Conservation (phyloP, 176 grass and related monocot genomes). For the Aegilops bicornis region DNA sequence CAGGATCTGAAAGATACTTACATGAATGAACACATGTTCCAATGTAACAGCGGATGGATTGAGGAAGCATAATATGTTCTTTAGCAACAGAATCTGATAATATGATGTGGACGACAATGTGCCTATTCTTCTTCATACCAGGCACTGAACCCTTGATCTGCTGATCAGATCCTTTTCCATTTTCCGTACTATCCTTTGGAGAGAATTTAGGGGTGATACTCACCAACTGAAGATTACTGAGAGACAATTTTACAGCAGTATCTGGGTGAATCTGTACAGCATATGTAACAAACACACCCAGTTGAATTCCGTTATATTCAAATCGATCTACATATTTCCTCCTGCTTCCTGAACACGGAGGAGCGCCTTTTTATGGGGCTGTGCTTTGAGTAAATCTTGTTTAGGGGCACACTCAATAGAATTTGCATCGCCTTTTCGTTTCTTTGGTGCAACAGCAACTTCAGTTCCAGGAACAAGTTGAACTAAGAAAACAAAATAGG, state of each 20-base stretch:
- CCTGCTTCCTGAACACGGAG: constrained; percentile 56
- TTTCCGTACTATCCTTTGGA: background rate
- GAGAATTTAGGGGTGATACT: constrained; percentile 34
- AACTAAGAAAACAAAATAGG: constrained; percentile 37
- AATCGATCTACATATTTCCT: constrained; percentile 49
- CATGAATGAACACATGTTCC: constrained; percentile 52
- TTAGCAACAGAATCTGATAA: constrained; percentile 56
- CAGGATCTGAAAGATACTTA: background rate
- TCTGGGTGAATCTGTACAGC: constrained; percentile 64
- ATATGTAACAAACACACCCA: constrained; percentile 47
- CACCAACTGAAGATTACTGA: constrained; percentile 17
- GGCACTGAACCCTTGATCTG: background rate
- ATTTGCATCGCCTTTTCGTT: constrained; percentile 17
- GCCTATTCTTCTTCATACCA: constrained; percentile 19
- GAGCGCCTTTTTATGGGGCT: constrained; percentile 52
- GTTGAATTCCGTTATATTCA: constrained; percentile 40
- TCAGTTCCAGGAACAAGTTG: constrained; percentile 73
- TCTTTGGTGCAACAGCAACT: constrained; percentile 67
- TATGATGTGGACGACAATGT: constrained; percentile 38
- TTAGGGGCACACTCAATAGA: constrained; percentile 19
- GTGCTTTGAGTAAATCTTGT: constrained; percentile 37
- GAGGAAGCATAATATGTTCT: constrained; percentile 63
- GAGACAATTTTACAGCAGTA: constrained; percentile 51
- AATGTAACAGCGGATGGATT: constrained; percentile 49
- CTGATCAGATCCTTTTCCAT: constrained; percentile 29